These are phyloP conservation scores for Phytophthora aleatoria DNA, from an alignment of 352 stramenopile genomes.

Conservation along the genomic window DNA sequence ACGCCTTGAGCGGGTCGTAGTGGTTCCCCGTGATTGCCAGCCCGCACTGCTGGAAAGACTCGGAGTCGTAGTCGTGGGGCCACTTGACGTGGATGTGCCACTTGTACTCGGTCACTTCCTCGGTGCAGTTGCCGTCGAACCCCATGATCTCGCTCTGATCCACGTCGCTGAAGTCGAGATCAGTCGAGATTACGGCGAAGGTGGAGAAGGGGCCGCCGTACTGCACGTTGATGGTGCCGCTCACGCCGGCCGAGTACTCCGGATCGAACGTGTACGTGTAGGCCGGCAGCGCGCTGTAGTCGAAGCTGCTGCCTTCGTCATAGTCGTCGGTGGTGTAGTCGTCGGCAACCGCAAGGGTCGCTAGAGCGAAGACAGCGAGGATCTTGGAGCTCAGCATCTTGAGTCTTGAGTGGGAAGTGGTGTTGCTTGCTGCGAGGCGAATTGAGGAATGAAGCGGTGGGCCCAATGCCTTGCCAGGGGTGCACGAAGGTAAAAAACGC, in stretches of 20 bases:
- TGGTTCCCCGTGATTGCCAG: constrained; percentile 51
- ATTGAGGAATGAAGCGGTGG: constrained; percentile 23
- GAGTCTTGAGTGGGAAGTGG: neutral
- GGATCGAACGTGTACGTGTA: constrained; percentile 56
- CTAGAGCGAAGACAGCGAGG: constrained; percentile 16
- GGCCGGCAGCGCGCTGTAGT: constrained; percentile 22
- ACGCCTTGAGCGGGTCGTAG: constrained; percentile 63
- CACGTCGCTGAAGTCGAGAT: constrained; percentile 55
- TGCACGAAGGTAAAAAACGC: too few species aligned
- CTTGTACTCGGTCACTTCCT: constrained; percentile 43
- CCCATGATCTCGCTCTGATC: constrained; percentile 34
- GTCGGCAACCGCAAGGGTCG: constrained; percentile 22
- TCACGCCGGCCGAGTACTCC: constrained; percentile 38
- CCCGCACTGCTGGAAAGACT: constrained; percentile 47
- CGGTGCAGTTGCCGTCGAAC: constrained; percentile 49
- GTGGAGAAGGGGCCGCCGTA: constrained; percentile 41
- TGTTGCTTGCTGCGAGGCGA: constrained; percentile 14
- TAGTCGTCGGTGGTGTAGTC: constrained; percentile 12
- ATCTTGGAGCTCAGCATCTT: constrained; percentile 32
- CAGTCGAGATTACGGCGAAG: constrained; percentile 42
- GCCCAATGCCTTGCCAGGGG: too few species aligned
- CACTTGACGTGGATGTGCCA: constrained; percentile 70
- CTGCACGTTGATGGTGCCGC: constrained; percentile 46
- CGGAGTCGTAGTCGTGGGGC: constrained; percentile 32
- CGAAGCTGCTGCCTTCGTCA: constrained; percentile 6